These are phyloP conservation scores for Diaporthe citriasiana DNA, from an alignment of 2,329 filamentous ascomycete genomes.

Conservation along the genomic window DNA sequence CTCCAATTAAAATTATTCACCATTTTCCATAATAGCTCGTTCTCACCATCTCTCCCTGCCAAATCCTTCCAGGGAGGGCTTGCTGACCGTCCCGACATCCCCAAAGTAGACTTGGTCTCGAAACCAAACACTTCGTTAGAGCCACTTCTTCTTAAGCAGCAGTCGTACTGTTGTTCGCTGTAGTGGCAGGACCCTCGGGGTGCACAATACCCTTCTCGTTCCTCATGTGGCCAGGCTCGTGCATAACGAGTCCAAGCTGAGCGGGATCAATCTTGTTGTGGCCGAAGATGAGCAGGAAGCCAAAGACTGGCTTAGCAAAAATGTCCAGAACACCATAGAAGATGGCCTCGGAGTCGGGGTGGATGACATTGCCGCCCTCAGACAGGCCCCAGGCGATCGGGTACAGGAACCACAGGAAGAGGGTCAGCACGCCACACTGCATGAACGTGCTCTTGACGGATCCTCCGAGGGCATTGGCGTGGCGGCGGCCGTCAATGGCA, in stretches of 20 bases:
- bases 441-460: slow-evolving; percentile 68
- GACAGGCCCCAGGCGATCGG: slow-evolving; percentile 74
- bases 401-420: slow-evolving; percentile 75
- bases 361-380: slow-evolving; percentile 76
- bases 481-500: slow-evolving; percentile 65
- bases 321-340: slow-evolving; percentile 79
- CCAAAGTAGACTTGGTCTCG: neutral
- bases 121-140: neutral
- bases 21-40: neutral
- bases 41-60: no score
- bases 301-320: slow-evolving; percentile 75
- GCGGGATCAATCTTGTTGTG: slow-evolving; percentile 73
- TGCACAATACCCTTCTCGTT: slow-evolving; percentile 28
- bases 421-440: slow-evolving; percentile 69
- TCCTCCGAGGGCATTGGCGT: slow-evolving; percentile 67
- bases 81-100: neutral
- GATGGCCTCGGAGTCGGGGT: slow-evolving; percentile 75
- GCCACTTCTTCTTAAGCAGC: neutral
- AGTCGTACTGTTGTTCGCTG: slow-evolving; percentile 1
- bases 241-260: slow-evolving; percentile 65
- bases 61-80: neutral
- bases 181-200: neutral
- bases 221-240: slow-evolving; percentile 43
- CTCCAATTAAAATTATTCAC: slow-evolving; percentile 1
- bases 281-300: slow-evolving; percentile 71